phyloP scores from a whole-genome alignment of 371 early-diverging fungal species.

The Entomophthora muscae region DNA sequence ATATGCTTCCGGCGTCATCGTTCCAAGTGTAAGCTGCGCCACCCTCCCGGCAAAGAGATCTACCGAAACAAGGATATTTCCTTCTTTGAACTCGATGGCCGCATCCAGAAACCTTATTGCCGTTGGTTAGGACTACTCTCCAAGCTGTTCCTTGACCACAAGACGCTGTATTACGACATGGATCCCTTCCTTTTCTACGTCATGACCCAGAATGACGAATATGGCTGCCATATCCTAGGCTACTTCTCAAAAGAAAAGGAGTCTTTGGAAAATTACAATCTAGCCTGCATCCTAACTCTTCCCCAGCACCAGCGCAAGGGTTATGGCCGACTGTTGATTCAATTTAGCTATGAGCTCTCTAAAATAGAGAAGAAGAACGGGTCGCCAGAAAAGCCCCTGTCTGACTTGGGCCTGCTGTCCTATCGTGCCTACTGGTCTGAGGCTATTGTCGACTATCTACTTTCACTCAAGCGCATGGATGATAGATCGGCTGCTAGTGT shows the following conservation, averaged over 20 bases:
- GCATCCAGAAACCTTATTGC: conserved; percentile 75
- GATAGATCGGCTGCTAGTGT: conserved; percentile 37
- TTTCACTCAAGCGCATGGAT: conserved; percentile 15
- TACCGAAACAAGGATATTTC: conserved; percentile 70
- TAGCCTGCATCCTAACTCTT: conserved; percentile 99
- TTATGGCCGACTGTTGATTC: conserved; percentile 92
- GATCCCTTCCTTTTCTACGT: conserved; percentile 98
- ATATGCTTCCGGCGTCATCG: conserved; percentile 52
- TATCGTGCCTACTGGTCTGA: conserved; percentile 96
- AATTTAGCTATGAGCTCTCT: conserved; percentile 94
- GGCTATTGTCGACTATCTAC: conserved; percentile 10
- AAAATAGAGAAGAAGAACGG: conserved; percentile 90
- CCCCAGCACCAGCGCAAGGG: conserved; percentile 98
- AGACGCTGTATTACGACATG: conserved; percentile 98
- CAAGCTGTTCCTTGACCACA: conserved; percentile 98
- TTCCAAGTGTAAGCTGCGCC: conserved; percentile 58
- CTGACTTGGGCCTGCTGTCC: conserved; percentile 92
- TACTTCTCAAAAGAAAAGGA: conserved; percentile 99
- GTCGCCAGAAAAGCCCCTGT: conserved; percentile 98
- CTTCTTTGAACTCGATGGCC: conserved; percentile 89
- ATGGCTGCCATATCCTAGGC: conserved; percentile 87
- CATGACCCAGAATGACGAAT: conserved; percentile 63
- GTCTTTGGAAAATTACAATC: conserved; percentile 88
- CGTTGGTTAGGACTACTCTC: conserved; percentile 79
- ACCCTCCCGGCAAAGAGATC: conserved; percentile 90